Evolutionary conservation across 2,329 filamentous ascomycete species (phyloP).

Genomic region (Aspergillus sp.): DNA sequence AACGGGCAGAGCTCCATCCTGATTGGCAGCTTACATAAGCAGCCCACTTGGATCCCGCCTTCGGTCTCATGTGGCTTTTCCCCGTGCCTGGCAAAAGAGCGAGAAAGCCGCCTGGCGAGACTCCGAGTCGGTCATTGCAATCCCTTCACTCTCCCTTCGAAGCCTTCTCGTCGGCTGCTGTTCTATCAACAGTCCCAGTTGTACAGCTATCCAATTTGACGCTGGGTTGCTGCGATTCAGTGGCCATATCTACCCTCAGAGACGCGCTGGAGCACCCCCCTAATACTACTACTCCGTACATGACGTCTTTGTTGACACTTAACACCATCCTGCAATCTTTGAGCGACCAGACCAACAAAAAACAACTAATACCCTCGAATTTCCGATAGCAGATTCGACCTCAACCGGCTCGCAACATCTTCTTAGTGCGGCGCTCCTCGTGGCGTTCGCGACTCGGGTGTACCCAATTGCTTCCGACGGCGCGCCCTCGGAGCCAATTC

Average conservation of each 20-base stretch:
- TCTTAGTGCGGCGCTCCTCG: slow-evolving; percentile 22
- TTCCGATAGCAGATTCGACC: background rate
- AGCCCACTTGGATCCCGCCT: too few relatives aligned
- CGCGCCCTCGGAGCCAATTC: background rate
- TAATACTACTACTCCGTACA: slow-evolving; percentile 16
- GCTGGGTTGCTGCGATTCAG: background rate
- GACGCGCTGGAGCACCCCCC: slow-evolving; percentile 11
- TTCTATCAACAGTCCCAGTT: background rate
- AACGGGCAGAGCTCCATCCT: too few relatives aligned
- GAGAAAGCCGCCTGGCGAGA: background rate
- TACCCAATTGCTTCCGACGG: slow-evolving; percentile 4
- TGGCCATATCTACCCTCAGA: slow-evolving; percentile 8
- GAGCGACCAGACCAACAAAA: slow-evolving; percentile 7
- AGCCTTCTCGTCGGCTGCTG: background rate
- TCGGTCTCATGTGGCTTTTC: too few relatives aligned
- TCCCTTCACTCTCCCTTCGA: background rate
- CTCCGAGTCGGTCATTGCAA: background rate
- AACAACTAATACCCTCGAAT: background rate
- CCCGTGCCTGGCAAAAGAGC: too few relatives aligned
- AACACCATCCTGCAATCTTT: slow-evolving; percentile 11
- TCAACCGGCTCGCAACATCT: too few relatives aligned
- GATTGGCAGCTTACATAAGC: too few relatives aligned
- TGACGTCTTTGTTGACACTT: slow-evolving; percentile 34
- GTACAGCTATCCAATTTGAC: background rate
- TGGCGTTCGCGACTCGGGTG: slow-evolving; percentile 28